A percentile compares a stretch with the other conserved stretches of the same genome.
These are phyloP conservation scores for Hypoxylon sp. DNA, from an alignment of 2,329 filamentous ascomycete species.

Conservation along the genomic window DNA sequence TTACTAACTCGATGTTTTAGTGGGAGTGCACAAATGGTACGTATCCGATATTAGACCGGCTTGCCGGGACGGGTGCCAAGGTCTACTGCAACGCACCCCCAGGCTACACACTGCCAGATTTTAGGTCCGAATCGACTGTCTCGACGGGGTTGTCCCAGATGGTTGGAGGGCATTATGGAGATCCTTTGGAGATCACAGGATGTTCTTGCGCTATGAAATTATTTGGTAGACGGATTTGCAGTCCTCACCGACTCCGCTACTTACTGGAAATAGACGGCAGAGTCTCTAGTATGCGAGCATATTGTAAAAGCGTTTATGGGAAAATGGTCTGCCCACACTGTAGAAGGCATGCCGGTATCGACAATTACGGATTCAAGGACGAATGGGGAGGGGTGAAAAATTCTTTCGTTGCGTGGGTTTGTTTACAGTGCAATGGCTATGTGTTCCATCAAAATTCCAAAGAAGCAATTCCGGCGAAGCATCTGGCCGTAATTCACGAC, in stretches of 20 bases:
- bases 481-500: neutral
- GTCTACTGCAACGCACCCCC: conserved; percentile 5
- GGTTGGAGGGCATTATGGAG: conserved; percentile 14
- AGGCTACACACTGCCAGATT: neutral
- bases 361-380: conserved; percentile 14
- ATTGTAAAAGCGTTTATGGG: conserved; percentile 16
- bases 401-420: neutral
- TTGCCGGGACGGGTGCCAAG: neutral
- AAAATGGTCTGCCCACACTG: conserved; percentile 32
- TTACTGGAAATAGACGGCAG: conserved; percentile 15
- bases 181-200: conserved; percentile 15
- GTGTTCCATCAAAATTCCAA: neutral
- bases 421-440: conserved; percentile 24
- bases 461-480: neutral
- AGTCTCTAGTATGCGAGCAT: conserved; percentile 4
- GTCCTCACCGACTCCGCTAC: conserved; percentile 34
- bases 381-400: neutral
- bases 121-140: conserved; percentile 5
- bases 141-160: neutral
- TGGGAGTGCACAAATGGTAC: neutral
- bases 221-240: conserved; percentile 29
- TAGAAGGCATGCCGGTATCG: neutral
- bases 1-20: neutral
- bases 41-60: neutral
- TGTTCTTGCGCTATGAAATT: conserved; percentile 35